phyloP scores from a whole-genome alignment of 148 eudicot species.

The Pharnaceum exiguum region DNA sequence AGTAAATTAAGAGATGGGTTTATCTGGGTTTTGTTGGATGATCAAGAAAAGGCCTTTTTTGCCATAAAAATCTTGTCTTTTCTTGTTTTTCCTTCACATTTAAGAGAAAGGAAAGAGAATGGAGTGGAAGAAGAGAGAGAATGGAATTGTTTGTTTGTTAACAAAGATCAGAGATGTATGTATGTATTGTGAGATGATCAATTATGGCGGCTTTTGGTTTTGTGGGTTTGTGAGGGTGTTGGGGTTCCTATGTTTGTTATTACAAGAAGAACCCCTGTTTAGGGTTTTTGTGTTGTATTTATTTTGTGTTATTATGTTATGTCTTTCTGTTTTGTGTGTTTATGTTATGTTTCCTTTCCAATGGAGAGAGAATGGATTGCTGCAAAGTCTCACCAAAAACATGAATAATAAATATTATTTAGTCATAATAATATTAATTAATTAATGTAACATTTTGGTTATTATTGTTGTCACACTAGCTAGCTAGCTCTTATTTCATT shows the following conservation, averaged over 20 bases:
- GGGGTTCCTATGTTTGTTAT: slow-evolving; percentile 2
- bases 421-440: too few relatives aligned
- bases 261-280: slow-evolving; percentile 27
- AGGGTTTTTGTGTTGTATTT: slow-evolving; percentile 29
- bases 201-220: slow-evolving; percentile 24
- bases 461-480: too few relatives aligned
- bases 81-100: too few relatives aligned
- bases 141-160: too few relatives aligned
- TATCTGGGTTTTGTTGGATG: slow-evolving; percentile 23
- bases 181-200: slow-evolving; percentile 17
- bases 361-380: too few relatives aligned
- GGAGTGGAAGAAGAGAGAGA: neutral
- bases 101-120: neutral
- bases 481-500: too few relatives aligned
- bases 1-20: neutral
- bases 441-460: too few relatives aligned
- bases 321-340: too few relatives aligned
- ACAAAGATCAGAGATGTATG: slow-evolving; percentile 5
- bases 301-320: too few relatives aligned
- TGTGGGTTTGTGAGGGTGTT: neutral
- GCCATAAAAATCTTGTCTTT: neutral
- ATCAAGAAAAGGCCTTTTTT: neutral
- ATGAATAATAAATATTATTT: too few relatives aligned
- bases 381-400: too few relatives aligned
- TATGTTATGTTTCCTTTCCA: too few relatives aligned